Conservation (phyloP, 2,329 filamentous ascomycete genomes). For the Epichloe elymi region DNA sequence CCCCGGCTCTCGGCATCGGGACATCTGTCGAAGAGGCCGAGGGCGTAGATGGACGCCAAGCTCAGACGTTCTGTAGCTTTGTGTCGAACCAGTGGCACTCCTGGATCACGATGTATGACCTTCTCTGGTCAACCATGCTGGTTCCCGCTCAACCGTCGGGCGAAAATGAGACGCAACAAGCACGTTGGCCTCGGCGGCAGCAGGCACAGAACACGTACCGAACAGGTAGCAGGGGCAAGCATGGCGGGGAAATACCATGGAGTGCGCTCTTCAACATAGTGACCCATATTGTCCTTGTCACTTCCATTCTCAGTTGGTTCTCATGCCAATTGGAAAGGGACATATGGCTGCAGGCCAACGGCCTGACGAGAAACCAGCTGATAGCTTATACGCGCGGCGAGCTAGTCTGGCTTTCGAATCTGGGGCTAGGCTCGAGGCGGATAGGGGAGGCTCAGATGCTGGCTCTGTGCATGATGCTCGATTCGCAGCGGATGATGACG, state of each 20-base stretch:
- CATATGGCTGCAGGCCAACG: conserved; percentile 20
- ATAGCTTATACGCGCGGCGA: conserved; percentile 8
- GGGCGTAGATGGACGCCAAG: neutral
- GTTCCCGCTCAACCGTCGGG: neutral
- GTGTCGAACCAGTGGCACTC: neutral
- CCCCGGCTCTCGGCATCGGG: neutral
- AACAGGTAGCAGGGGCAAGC: neutral
- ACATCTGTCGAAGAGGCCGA: neutral
- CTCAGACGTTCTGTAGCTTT: neutral
- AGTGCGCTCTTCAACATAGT: neutral
- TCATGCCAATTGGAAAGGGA: conserved; percentile 11
- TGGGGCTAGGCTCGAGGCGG: conserved; percentile 3
- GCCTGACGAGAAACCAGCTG: conserved; percentile 17
- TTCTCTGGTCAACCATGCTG: neutral
- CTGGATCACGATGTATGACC: neutral
- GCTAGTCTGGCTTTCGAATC: conserved; percentile 1
- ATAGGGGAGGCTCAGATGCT: neutral
- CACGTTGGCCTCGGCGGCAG: neutral
- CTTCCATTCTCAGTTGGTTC: conserved; percentile 10
- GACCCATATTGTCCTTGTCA: conserved; percentile 4
- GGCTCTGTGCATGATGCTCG: neutral
- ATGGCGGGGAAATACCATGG: neutral
- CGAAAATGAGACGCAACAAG: neutral
- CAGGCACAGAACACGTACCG: neutral
- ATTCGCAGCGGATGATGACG: neutral